Evolutionary conservation across 768 basidiomycete genomes (phyloP).

Genomic region (Tulasnella calospora): DNA sequence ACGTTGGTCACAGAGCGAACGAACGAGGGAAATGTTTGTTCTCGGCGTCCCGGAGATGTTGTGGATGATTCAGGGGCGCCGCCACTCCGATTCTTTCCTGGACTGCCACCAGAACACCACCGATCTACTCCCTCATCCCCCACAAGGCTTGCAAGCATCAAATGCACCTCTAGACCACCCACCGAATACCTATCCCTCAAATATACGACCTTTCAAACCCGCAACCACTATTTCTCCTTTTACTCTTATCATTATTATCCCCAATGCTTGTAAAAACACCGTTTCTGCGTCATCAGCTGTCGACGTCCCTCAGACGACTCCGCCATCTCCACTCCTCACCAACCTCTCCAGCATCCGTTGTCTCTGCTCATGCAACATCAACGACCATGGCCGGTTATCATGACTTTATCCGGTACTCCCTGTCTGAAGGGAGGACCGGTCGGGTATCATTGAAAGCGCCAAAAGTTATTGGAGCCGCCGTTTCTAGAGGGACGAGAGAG

Average conservation of each 20-base stretch:
- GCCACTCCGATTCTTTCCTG: conserved; percentile 12
- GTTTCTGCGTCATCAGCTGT: conserved; percentile 1
- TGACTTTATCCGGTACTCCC: conserved; percentile 18
- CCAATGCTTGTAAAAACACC: conserved; percentile 2
- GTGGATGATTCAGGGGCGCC: conserved; percentile 3
- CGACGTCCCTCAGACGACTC: neutral
- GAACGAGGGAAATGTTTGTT: neutral
- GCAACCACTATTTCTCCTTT: neutral
- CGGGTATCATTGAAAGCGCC: conserved; percentile 70
- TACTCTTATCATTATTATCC: neutral
- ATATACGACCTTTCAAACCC: neutral
- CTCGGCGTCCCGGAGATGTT: neutral
- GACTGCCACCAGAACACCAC: neutral
- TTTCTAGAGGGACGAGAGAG: conserved; percentile 72
- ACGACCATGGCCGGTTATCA: neutral
- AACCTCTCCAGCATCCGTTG: neutral
- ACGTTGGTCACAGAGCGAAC: neutral
- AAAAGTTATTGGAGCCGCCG: conserved; percentile 70
- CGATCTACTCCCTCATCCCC: neutral
- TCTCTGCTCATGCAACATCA: neutral
- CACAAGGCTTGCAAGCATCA: neutral
- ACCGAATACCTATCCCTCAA: neutral
- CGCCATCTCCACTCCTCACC: neutral
- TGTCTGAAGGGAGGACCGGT: conserved; percentile 24
- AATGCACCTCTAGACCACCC: neutral